Conservation (phyloP, 208 protist genomes). For the Vickermania spadyakhi region DNA sequence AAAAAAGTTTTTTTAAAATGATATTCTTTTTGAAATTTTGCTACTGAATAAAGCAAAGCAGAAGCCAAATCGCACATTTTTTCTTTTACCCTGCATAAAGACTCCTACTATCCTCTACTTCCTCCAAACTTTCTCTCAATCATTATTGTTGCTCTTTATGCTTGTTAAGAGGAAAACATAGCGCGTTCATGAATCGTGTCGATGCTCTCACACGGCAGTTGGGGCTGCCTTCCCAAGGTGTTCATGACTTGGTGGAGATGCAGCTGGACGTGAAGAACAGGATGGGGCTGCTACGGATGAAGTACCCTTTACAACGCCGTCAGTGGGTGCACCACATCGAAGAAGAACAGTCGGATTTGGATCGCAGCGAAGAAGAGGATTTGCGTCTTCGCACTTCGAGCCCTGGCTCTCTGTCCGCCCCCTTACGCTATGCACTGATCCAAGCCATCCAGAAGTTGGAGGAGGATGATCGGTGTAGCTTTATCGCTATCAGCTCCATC, state of each 20-base stretch:
- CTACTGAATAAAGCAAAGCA: too few relatives aligned
- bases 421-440: slow-evolving; percentile 36
- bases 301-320: not conserved
- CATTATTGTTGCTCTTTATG: too few relatives aligned
- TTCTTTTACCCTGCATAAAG: too few relatives aligned
- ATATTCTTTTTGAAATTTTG: too few relatives aligned
- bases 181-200: too few relatives aligned
- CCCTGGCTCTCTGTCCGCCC: slow-evolving; percentile 22
- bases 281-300: not conserved
- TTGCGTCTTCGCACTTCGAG: too few relatives aligned
- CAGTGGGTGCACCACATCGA: not conserved
- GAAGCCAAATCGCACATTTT: too few relatives aligned
- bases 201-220: too few relatives aligned
- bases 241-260: not conserved
- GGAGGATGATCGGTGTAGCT: slow-evolving; percentile 17
- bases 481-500: slow-evolving; percentile 35
- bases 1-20: too few relatives aligned
- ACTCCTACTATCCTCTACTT: too few relatives aligned
- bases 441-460: slow-evolving; percentile 26
- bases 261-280: not conserved
- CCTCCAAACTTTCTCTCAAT: too few relatives aligned
- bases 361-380: slow-evolving; percentile 1
- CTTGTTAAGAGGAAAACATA: too few relatives aligned
- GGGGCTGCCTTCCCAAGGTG: not conserved
- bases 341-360: not conserved